Conservation (phyloP, 2,329 filamentous ascomycete genomes). For the Beauveria sp. region DNA sequence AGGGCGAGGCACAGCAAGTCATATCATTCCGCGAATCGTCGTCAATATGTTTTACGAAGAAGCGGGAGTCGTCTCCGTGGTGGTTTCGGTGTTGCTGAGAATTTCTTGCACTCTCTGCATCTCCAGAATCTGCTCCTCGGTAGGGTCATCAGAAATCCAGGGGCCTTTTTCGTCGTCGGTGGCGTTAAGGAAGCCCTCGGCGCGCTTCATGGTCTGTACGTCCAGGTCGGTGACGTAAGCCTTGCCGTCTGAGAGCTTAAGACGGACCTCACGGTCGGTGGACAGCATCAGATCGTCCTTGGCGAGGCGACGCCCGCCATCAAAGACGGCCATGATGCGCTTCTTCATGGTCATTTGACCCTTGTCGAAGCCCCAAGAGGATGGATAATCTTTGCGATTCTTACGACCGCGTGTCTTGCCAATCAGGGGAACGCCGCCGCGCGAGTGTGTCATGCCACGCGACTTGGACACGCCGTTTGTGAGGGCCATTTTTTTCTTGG, state of each 20-base stretch:
- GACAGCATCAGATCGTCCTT: conserved; percentile 99
- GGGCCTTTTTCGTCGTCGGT: conserved; percentile 81
- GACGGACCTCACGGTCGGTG: conserved; percentile 85
- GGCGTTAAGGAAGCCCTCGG: conserved; percentile 73
- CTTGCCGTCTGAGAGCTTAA: conserved; percentile 67
- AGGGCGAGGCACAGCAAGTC: conserved; percentile 2
- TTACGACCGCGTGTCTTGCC: conserved; percentile 65
- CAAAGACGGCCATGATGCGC: conserved; percentile 86
- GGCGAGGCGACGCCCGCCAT: conserved; percentile 78
- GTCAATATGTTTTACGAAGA: background rate
- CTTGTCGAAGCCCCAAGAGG: conserved; percentile 85
- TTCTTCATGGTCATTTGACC: conserved; percentile 99
- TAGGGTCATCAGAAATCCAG: conserved; percentile 70
- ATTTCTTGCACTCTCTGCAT: conserved; percentile 55
- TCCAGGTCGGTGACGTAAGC: conserved; percentile 90
- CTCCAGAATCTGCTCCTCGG: conserved; percentile 50
- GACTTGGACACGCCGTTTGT: conserved; percentile 55
- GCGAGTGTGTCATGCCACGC: conserved; percentile 69
- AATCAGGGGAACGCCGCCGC: conserved; percentile 57
- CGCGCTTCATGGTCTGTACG: conserved; percentile 78
- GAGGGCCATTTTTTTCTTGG: conserved; percentile 51
- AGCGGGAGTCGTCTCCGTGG: background rate
- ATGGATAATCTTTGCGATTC: conserved; percentile 87
- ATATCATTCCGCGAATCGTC: background rate
- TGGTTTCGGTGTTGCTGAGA: conserved; percentile 22